phyloP scores from a whole-genome alignment of 345 rosid genomes.

The Gynandropsis gynandra region DNA sequence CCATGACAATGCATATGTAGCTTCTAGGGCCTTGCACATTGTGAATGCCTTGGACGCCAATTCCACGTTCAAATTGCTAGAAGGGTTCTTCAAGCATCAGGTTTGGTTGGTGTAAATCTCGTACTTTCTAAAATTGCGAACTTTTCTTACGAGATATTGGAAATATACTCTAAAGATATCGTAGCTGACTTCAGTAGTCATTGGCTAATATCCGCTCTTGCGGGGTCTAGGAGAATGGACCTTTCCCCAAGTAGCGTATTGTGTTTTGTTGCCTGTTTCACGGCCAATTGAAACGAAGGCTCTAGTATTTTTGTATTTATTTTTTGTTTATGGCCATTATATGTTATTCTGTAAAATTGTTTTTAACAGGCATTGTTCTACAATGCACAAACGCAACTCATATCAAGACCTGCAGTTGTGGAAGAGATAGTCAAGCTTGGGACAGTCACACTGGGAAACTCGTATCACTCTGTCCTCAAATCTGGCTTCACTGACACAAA shows the following conservation, averaged over 20 bases:
- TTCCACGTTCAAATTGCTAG: constrained; percentile 23
- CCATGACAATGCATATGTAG: constrained; percentile 30
- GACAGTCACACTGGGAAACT: constrained; percentile 40
- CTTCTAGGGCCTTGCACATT: constrained; percentile 29
- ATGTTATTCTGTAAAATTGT: constrained; percentile 6
- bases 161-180: no score
- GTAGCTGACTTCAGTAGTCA: no score
- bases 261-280: no score
- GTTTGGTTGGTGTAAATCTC: constrained; percentile 16
- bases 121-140: no score
- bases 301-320: no score
- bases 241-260: no score
- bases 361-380: constrained; percentile 54
- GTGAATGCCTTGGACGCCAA: constrained; percentile 18
- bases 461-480: constrained; percentile 36
- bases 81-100: constrained; percentile 30
- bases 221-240: no score
- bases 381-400: constrained; percentile 40
- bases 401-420: constrained; percentile 45
- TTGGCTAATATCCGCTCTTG: no score
- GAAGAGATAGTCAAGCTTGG: constrained; percentile 46
- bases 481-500: constrained; percentile 44
- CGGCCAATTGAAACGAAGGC: no score
- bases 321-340: neutral
- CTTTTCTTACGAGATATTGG: no score